Evolutionary conservation across 1,284 basidiomycete species (phyloP).

Genomic region (Cryptococcus sp.): DNA sequence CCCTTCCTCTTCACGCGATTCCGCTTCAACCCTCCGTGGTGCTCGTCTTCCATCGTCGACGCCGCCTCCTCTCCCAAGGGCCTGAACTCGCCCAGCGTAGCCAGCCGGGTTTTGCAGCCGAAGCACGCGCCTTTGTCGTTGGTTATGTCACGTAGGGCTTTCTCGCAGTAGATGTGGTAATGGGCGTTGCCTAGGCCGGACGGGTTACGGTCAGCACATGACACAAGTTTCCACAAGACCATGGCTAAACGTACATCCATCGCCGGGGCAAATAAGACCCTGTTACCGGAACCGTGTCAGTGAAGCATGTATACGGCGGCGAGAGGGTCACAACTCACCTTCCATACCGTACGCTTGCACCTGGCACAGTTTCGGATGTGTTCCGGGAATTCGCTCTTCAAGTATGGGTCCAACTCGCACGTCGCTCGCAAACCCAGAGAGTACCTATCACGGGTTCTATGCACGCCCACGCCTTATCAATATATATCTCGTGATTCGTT

Average conservation of each 20-base stretch:
- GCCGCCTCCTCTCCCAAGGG: slow-evolving; percentile 42
- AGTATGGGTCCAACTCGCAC: slow-evolving; percentile 41
- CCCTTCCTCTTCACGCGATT: slow-evolving; percentile 15
- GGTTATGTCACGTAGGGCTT: slow-evolving; percentile 11
- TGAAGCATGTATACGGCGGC: not conserved
- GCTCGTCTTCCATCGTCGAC: slow-evolving; percentile 29
- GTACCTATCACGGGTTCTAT: slow-evolving; percentile 32
- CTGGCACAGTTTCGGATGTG: slow-evolving; percentile 31
- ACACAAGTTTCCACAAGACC: not conserved
- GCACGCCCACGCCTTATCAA: too few relatives aligned
- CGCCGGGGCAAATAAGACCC: slow-evolving; percentile 34
- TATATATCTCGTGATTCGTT: slow-evolving; percentile 12
- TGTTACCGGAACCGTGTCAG: slow-evolving; percentile 8
- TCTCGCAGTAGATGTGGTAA: slow-evolving; percentile 40
- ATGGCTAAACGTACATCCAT: slow-evolving; percentile 23
- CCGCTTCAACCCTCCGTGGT: slow-evolving; percentile 7
- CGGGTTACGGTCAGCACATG: not conserved
- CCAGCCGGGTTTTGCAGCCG: slow-evolving; percentile 25
- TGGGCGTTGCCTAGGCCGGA: slow-evolving; percentile 30
- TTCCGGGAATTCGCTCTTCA: slow-evolving; percentile 37
- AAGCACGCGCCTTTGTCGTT: slow-evolving; percentile 7
- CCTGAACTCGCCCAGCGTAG: slow-evolving; percentile 9
- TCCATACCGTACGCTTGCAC: slow-evolving; percentile 36
- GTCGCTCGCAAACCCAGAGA: slow-evolving; percentile 38
- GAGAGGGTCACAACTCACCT: slow-evolving; percentile 23